Conservation (phyloP, 2,329 filamentous ascomycete species). For the Aureobasidium sp. region DNA sequence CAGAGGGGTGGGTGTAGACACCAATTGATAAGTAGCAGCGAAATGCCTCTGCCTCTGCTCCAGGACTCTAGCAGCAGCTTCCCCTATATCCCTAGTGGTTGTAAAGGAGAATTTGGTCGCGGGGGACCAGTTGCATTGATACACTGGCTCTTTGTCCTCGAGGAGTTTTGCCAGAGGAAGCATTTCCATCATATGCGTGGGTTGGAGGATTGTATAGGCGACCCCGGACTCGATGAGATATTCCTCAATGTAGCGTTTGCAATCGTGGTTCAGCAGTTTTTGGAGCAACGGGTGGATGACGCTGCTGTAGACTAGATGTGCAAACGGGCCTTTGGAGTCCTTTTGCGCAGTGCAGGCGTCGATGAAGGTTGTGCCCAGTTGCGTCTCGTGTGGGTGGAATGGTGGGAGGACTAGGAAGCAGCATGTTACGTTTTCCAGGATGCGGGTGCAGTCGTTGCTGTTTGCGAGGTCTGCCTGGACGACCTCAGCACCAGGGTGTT, state of each 20-base stretch:
- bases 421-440: slow-evolving; percentile 25
- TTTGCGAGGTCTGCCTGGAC: slow-evolving; percentile 24
- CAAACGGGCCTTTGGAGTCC: slow-evolving; percentile 17
- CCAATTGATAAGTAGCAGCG: slow-evolving; percentile 23
- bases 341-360: slow-evolving; percentile 25
- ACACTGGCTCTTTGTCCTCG: slow-evolving; percentile 19
- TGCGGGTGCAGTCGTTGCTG: slow-evolving; percentile 17
- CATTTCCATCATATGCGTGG: slow-evolving; percentile 28
- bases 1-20: slow-evolving; percentile 16
- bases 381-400: slow-evolving; percentile 27
- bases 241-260: slow-evolving; percentile 29
- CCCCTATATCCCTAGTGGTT: slow-evolving; percentile 22
- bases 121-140: slow-evolving; percentile 19
- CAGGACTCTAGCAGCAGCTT: slow-evolving; percentile 20
- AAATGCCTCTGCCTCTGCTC: slow-evolving; percentile 22
- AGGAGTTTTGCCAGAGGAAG: slow-evolving; percentile 19
- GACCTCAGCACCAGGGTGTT: slow-evolving; percentile 28
- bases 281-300: slow-evolving; percentile 27
- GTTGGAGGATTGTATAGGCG: slow-evolving; percentile 29
- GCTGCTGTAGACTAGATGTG: slow-evolving; percentile 29
- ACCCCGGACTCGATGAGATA: slow-evolving; percentile 27
- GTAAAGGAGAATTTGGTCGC: slow-evolving; percentile 21
- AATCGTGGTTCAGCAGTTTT: slow-evolving; percentile 31
- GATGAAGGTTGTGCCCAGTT: slow-evolving; percentile 30
- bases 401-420: slow-evolving; percentile 29